Evolutionary conservation across 2,329 filamentous ascomycete genomes (phyloP), one percentile per base, ranked within the genome.

Genomic region (Thielaviopsis populi): DNA sequence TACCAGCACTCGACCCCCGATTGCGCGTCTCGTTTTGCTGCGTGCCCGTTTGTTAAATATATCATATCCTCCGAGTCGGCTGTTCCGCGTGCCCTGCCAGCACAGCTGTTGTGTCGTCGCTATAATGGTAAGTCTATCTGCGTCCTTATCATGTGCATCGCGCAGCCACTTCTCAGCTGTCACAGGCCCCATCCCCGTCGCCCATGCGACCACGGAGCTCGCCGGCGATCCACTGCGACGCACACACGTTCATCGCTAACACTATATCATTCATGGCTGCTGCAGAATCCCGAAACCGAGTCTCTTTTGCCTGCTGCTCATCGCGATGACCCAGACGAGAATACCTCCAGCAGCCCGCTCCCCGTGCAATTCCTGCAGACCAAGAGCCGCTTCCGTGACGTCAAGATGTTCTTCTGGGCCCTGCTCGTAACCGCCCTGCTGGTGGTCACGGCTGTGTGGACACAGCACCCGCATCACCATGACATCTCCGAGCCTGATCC

Each of bases 371-470:
- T 56, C 11, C 17, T 56, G 15, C 53, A 56, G 17, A 56, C 53
- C 11, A 56, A 56, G 53, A 71, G 71, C 66, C 81, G 82, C 73
- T 73, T 81, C 64, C 83, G 87, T 67, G 89, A 96, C 72, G 74
- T 88, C 62, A 81, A 86, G 27, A 76, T 95, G 67, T 91, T 96
- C 71, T 75, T 81, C 59, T 96, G 91, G 91, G 90, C 91, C 4
- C 74, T 94, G 17, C 69, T 92, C 27, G 90, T 91, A 19, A 96
- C 91, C 0, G 83, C 85, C 6, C 82, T 82, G 56, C 85, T 95
- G 61, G 84, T 96, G 68, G 77, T 95, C 40, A 79, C 96, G 22
- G 88, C 88, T 2, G 87, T 94, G n/a, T 79, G 79, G 75, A 75
- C 88, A 17, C 88, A 89, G 71, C 89, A 96, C 73, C 79, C 78